Evolutionary conservation across 2,329 filamentous ascomycete genomes (phyloP), one percentile per base, ranked within the genome.

Genomic region (Aspergillus novoparasiticus): DNA sequence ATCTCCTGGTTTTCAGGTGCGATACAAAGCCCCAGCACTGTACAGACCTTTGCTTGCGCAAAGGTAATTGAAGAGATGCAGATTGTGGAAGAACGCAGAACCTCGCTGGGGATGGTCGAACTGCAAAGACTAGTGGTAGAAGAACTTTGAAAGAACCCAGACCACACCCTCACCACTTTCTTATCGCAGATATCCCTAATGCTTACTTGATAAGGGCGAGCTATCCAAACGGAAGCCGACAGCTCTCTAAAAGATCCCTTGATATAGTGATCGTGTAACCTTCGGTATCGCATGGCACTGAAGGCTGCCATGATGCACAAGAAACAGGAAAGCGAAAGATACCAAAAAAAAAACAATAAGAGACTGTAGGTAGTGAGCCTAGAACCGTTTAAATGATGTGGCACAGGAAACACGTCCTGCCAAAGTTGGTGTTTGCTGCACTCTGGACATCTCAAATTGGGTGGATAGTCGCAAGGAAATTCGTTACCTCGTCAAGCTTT

Each of bases 401-500:
- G 41, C 41, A 57, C 41, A 57, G 50, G 39, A 61, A 57, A 59
- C 45, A 64, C 55, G 48, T 51, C 26, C 48, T 51, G n/a, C 16
- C 48, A 51, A 51, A 51, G 48, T 30, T 51, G 48, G 28, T n/a
- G 19, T 32, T 51, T 51, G 48, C 28, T n/a, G 26, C 28, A 51
- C 48, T 32, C 19, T 28, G 30, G 3, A 32, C 6, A 28, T 32
- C 48, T 51, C 48, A n/a, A 54, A 60, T 62, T 66, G 64, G 65
- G 60, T 64, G 62, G 64, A 67, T 66, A 56, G 58, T 57, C 57
- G 54, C 66, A 69, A 69, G 66, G 63, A 71, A 69, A 70, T 69
- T 75, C 72, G 68, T 75, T 67, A 75, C 71, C 69, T 75, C 72
- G 64, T 70, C 58, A 66, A 62, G 46, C 57, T 65, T 54, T 55